These are phyloP conservation scores for Mortierella claussenii DNA, from an alignment of 192 early-diverging fungal genomes.

Conservation along the genomic window DNA sequence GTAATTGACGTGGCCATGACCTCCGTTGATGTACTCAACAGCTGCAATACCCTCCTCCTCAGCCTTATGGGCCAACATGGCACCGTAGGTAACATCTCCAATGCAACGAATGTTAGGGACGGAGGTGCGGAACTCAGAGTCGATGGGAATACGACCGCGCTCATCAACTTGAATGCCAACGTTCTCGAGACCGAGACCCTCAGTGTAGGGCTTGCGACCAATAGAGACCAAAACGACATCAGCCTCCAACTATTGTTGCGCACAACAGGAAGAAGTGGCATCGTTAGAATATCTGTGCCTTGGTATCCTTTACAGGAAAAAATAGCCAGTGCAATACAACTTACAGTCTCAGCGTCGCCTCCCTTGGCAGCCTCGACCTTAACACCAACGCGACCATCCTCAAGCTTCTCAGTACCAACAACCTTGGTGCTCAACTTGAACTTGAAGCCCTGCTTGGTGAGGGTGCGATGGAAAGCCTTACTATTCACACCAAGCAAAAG, in stretches of 20 bases:
- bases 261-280: background rate
- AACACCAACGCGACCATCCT: conserved; percentile 88
- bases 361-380: conserved; percentile 91
- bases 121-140: conserved; percentile 87
- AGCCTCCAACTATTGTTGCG: conserved; percentile 73
- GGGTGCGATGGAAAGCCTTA: conserved; percentile 90
- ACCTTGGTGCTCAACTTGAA: conserved; percentile 99
- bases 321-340: conserved; percentile 19
- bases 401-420: conserved; percentile 81
- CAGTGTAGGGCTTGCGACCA: conserved; percentile 94
- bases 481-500: conserved; percentile 48
- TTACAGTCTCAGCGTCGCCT: conserved; percentile 81
- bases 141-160: conserved; percentile 88
- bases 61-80: conserved; percentile 99
- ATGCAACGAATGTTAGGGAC: conserved; percentile 92
- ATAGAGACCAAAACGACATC: conserved; percentile 94
- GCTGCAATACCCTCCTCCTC: conserved; percentile 99
- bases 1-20: conserved; percentile 99
- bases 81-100: conserved; percentile 96
- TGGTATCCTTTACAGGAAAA: background rate
- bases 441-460: conserved; percentile 96
- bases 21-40: conserved; percentile 90
- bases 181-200: conserved; percentile 91
- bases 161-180: conserved; percentile 91
- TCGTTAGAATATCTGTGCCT: background rate